Base-by-base conservation (phyloP, 2,329 filamentous ascomycete species). In the Aureobasidium melanogenum region DNA sequence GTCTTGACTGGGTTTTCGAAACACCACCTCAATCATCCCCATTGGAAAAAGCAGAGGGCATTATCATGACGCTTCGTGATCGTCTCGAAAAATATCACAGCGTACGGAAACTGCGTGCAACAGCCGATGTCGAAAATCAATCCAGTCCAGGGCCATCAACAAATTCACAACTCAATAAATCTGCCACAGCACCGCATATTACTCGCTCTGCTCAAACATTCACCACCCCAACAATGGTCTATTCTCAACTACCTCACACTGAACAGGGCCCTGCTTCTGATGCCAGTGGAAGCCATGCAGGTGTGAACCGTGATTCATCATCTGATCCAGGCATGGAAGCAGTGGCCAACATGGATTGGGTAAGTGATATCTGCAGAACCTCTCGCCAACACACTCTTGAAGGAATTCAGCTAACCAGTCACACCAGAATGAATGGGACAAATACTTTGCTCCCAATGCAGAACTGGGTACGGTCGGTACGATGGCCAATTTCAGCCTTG, bases 1-100 rank as follows among this genome's bases (percentile, higher is more conserved):
- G 85, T 67, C 75, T 90, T 28, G 87, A 91, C 69, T 91, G 85
- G 69, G 84, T 88, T 26, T 91, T 89, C 69, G 81, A 84, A 55
- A 75, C 86, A 30, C 80, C 87, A 34, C 69, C 77, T 5, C 71
- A 77, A 36, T 70, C 82, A 44, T 71, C 79, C 14, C 79, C 79
- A 3, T 76, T 79, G 19, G 76, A 82, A 46, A 90, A 90, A 69
- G 81, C 79, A 12, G 74, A 82, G 32, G 77, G 79, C 22, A 80
- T 91, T 1, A 73, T 91, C 34, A 76, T 76, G 10, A 86, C 89
- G 63, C 77, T 91, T 39, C 76, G 82, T 65, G 79, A 81, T 39
- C 84, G 86, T 65, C 83, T 83, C 34, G 77, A 80, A 15, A 74
- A 82, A 3, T 88, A 87, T 67, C 79, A 82, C 66, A 76, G 74